Evolutionary conservation across 805 yeast species (phyloP).

Genomic region (Millerago galiae): DNA sequence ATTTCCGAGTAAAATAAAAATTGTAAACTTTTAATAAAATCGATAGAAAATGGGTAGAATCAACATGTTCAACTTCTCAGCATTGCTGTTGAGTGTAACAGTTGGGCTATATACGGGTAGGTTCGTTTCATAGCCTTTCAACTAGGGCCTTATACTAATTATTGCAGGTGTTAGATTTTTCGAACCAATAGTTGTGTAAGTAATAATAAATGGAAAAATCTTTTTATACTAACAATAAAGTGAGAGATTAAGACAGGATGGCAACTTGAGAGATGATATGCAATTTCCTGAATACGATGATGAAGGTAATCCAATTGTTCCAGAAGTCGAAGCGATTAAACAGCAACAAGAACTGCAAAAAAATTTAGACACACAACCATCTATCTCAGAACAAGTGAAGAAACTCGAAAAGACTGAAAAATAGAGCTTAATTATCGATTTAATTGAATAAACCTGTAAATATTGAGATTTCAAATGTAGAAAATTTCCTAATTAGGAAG

Average conservation of each 20-base stretch:
- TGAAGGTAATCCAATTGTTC: constrained; percentile 31
- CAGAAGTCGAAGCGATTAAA: constrained; percentile 14
- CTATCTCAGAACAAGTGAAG: constrained; percentile 2
- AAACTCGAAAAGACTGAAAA: not conserved
- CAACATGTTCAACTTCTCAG: constrained; percentile 24
- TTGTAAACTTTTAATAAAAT: not conserved
- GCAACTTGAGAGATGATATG: constrained; percentile 55
- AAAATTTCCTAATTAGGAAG: constrained; percentile 3
- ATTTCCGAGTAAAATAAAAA: not conserved
- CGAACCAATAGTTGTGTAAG: constrained; percentile 66
- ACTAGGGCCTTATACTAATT: not conserved
- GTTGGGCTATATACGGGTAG: constrained; percentile 41
- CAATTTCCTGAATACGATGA: constrained; percentile 47
- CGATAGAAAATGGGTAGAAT: constrained; percentile 18
- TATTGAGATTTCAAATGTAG: not conserved
- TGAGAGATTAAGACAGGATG: constrained; percentile 60
- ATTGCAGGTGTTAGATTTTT: constrained; percentile 54
- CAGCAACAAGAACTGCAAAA: constrained; percentile 1
- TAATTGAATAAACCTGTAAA: not conserved
- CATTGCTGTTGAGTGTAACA: constrained; percentile 19
- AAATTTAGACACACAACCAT: not conserved
- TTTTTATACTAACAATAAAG: constrained; percentile 23
- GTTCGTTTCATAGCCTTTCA: constrained; percentile 1
- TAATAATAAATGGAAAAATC: constrained; percentile 10
- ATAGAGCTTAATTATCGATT: not conserved